Base-by-base conservation (phyloP, 345 rosid genomes). In the Eucalyptus cloeziana region DNA sequence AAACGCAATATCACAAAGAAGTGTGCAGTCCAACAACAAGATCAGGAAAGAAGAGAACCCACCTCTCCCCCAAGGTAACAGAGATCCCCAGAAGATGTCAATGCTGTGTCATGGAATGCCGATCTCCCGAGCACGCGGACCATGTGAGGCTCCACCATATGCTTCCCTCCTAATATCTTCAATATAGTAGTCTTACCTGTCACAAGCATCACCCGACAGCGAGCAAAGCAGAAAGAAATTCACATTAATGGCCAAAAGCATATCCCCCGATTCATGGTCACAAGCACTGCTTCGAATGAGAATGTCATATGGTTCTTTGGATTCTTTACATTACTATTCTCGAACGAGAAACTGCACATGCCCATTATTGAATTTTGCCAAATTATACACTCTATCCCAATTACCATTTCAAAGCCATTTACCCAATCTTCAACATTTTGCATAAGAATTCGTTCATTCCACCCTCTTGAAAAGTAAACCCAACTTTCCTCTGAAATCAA, bases 1-100 rank as follows among this genome's bases (percentile, higher is more conserved):
- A 40, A 76, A 76, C 2, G 30, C 85, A 40, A 24, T 37, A 21
- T 37, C 45, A 76, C 45, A 76, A 21, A 33, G 14, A 37, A 76
- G 47, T 10, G 83, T 22, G 64, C n/a, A 13, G 30, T 50, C 62
- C 45, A 10, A 87, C 49, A 3, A 7, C 5, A 79, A 17, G 83
- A 45, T 12, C 45, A 7, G 6, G 24, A 13, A 62, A 30, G 52
- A 67, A 79, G 79, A 60, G 4, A 85, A 50, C 94, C 13, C 90
- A 97, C 99, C 98, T 97, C 99, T 89, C 99, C 99, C 83, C 99
- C 99, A 51, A 98, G 98, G 93, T 98, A 98, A 33, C 93, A 95
- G 58, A 98, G 99, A 86, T 98, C 98, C 87, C 99, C 99, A 8
- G 99, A 95, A 27, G 98, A 94, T 8, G 97, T 91, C 93, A 98